Percentiles rank a stretch among this genome's conserved stretches.
phyloP scores from a whole-genome alignment of 2,329 filamentous ascomycete species.

The Blumeriella jaapii region DNA sequence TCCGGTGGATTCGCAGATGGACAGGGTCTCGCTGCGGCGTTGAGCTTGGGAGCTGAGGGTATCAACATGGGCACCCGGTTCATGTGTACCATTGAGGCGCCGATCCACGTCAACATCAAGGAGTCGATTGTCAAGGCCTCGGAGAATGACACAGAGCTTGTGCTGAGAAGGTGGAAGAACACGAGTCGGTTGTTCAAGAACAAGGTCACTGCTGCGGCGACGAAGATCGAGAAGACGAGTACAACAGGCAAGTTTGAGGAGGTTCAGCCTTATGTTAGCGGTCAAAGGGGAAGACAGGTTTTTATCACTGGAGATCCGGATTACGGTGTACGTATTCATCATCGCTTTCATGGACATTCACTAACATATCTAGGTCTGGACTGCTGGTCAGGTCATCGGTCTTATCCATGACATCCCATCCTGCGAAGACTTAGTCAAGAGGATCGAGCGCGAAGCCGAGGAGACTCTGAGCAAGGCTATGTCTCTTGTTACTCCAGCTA shows the following conservation, averaged over 20 bases:
- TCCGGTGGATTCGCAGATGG: constrained; percentile 94
- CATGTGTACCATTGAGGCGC: constrained; percentile 90
- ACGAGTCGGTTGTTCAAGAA: constrained; percentile 83
- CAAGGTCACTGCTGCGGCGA: constrained; percentile 69
- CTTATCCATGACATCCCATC: constrained; percentile 75
- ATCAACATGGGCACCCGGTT: constrained; percentile 99
- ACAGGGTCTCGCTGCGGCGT: constrained; percentile 79
- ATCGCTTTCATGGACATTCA: background rate
- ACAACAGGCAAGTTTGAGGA: constrained; percentile 79
- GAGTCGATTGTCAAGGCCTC: constrained; percentile 77
- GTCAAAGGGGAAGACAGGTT: constrained; percentile 81
- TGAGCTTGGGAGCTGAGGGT: constrained; percentile 81
- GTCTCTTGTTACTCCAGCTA: constrained; percentile 40
- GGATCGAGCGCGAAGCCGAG: constrained; percentile 70
- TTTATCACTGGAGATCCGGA: constrained; percentile 88
- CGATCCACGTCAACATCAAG: constrained; percentile 90
- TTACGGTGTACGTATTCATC: constrained; percentile 56
- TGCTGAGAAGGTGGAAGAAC: constrained; percentile 86
- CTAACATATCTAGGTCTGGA: constrained; percentile 58
- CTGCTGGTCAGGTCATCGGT: constrained; percentile 88
- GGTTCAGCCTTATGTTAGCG: constrained; percentile 77
- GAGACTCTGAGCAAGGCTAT: constrained; percentile 49
- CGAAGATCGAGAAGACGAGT: constrained; percentile 75
- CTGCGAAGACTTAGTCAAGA: constrained; percentile 53
- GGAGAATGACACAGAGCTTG: constrained; percentile 83